Conservation (phyloP, 306 rosid genomes). For the Hylodesmum podocarpum region DNA sequence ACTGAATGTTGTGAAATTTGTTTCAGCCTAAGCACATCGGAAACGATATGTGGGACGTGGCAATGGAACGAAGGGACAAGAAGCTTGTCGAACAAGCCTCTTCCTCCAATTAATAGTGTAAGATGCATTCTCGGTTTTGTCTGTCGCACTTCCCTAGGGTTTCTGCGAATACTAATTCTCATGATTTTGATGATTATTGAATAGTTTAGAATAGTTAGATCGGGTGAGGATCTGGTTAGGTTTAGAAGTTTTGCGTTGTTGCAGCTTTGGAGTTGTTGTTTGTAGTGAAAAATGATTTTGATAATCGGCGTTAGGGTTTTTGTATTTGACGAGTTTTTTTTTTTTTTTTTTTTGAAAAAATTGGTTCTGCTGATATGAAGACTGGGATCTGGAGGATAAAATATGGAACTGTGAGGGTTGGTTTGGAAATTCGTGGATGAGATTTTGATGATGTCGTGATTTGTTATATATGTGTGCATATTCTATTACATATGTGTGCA, state of each 20-base stretch:
- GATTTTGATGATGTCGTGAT: background rate
- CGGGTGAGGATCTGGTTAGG: background rate
- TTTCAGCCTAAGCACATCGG: slow-evolving; percentile 92
- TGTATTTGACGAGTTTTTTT: background rate
- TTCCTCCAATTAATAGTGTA: slow-evolving; percentile 28
- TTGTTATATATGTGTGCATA: background rate
- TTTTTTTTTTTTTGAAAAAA: too few species aligned
- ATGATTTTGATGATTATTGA: background rate
- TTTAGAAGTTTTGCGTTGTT: background rate
- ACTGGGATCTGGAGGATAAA: background rate
- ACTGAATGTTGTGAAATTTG: background rate
- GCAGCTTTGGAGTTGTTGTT: background rate
- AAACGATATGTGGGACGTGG: slow-evolving; percentile 91
- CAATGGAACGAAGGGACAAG: slow-evolving; percentile 97
- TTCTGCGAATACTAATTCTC: background rate
- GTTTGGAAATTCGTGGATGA: background rate
- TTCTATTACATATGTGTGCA: background rate
- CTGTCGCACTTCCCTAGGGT: background rate
- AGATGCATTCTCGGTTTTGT: background rate
- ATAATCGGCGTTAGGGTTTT: background rate
- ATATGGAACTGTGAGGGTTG: background rate
- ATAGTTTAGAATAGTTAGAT: background rate
- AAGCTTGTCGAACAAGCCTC: slow-evolving; percentile 63
- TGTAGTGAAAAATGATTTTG: background rate
- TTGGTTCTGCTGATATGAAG: background rate